phyloP scores from a whole-genome alignment of 192 early-diverging fungal species.

The Spizellomyces sp. region DNA sequence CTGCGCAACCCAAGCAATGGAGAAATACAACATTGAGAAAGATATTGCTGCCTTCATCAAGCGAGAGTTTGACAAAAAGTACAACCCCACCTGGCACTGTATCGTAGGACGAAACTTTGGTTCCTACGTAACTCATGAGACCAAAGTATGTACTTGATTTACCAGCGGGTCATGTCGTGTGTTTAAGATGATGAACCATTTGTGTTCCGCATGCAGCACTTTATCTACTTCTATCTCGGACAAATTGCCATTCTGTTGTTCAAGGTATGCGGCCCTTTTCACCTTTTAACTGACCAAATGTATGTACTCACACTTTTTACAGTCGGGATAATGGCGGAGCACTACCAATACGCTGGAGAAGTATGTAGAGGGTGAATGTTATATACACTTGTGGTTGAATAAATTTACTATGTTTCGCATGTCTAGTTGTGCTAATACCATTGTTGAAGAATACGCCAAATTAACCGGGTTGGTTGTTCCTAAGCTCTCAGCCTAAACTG shows the following conservation, averaged over 20 bases:
- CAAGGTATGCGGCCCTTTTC: conserved; percentile 48
- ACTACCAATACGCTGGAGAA: too few relatives aligned
- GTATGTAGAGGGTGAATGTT: too few relatives aligned
- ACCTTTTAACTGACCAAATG: background rate
- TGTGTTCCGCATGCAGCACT: conserved; percentile 64
- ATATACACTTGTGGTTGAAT: too few relatives aligned
- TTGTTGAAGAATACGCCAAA: too few relatives aligned
- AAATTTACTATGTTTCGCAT: too few relatives aligned
- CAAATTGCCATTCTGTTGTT: conserved; percentile 93
- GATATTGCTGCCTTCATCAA: conserved; percentile 98
- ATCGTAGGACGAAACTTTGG: conserved; percentile 99
- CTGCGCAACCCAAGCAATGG: conserved; percentile 79
- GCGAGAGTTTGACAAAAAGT: conserved; percentile 97
- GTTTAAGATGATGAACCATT: background rate
- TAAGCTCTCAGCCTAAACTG: too few relatives aligned
- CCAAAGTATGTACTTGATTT: conserved; percentile 49
- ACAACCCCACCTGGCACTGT: conserved; percentile 97
- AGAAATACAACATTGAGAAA: conserved; percentile 96
- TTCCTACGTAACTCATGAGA: conserved; percentile 95
- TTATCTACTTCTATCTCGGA: conserved; percentile 98
- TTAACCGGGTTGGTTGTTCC: too few relatives aligned
- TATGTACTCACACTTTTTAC: background rate
- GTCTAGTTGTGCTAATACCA: too few relatives aligned
- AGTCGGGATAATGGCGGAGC: background rate
- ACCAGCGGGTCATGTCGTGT: background rate